Percentiles rank a stretch among this genome's conserved stretches.
Conservation (phyloP, 2,329 filamentous ascomycete genomes). For the Knufia fluminis region DNA sequence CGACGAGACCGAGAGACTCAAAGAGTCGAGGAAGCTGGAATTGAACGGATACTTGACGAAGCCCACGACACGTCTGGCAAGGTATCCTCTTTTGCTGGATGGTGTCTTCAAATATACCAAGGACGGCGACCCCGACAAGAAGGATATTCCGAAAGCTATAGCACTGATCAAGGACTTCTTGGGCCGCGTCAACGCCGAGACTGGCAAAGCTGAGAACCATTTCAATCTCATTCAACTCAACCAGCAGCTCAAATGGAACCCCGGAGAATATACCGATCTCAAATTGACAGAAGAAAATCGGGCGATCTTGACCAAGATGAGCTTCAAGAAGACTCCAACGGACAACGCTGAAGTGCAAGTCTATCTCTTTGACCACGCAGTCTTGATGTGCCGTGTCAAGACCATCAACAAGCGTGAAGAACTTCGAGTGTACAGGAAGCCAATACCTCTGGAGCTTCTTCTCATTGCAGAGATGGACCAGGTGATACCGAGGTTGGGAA, state of each 20-base stretch:
- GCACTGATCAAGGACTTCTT: slow-evolving; percentile 78
- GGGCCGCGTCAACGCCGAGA: slow-evolving; percentile 83
- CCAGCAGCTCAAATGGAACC: slow-evolving; percentile 80
- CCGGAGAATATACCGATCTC: slow-evolving; percentile 83
- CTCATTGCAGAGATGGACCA: slow-evolving; percentile 97
- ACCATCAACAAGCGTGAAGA: slow-evolving; percentile 88
- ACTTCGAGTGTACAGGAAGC: slow-evolving; percentile 87
- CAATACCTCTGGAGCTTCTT: slow-evolving; percentile 86
- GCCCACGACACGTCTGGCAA: slow-evolving; percentile 85
- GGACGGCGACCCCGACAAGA: slow-evolving; percentile 78
- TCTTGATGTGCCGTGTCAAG: slow-evolving; percentile 84
- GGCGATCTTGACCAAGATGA: slow-evolving; percentile 88
- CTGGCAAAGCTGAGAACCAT: slow-evolving; percentile 92
- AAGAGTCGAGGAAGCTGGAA: slow-evolving; percentile 93
- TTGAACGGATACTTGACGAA: slow-evolving; percentile 97
- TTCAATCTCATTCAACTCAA: slow-evolving; percentile 92
- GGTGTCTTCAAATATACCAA: slow-evolving; percentile 87
- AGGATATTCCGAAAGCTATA: slow-evolving; percentile 85
- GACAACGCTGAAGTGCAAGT: slow-evolving; percentile 85
- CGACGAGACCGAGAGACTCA: slow-evolving; percentile 89
- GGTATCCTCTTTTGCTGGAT: slow-evolving; percentile 86
- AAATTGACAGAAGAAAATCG: slow-evolving; percentile 90
- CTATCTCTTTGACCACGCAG: slow-evolving; percentile 92
- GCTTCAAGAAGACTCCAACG: slow-evolving; percentile 82
- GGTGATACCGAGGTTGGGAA: slow-evolving; percentile 69